A percentile compares a stretch with the other conserved stretches of the same genome.
Conservation (phyloP, 139 green algal genomes). For the Auxenochlorella pyrenoidosa region DNA sequence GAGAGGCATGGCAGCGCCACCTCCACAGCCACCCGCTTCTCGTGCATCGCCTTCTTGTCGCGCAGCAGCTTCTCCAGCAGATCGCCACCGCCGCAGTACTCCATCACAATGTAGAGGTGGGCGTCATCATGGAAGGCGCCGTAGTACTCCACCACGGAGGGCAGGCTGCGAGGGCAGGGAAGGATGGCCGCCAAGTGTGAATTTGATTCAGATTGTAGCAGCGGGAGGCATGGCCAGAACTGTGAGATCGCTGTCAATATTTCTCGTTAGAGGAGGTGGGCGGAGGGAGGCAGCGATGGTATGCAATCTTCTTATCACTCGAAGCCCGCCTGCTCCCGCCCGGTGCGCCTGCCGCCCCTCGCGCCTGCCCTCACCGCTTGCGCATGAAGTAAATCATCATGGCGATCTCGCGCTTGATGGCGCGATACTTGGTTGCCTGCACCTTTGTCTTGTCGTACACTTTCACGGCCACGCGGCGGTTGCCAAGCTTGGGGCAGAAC, state of each 20-base stretch:
- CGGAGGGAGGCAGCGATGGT: no score
- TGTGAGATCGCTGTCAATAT: not conserved
- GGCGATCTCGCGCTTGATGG: conserved; percentile 70
- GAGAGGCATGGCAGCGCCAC: conserved; percentile 64
- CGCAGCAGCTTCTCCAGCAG: conserved; percentile 73
- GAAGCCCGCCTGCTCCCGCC: not conserved
- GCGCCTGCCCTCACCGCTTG: conserved; percentile 47
- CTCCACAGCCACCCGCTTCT: conserved; percentile 54
- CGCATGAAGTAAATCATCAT: conserved; percentile 76
- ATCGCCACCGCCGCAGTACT: conserved; percentile 68
- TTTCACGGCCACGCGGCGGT: conserved; percentile 61
- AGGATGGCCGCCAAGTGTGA: no score
- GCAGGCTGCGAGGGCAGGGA: conserved; percentile 52
- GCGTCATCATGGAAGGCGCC: conserved; percentile 71
- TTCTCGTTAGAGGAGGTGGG: no score
- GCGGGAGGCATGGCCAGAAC: not conserved
- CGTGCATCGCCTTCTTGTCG: conserved; percentile 68
- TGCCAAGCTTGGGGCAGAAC: conserved; percentile 51
- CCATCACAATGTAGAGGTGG: conserved; percentile 81
- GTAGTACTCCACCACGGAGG: conserved; percentile 57
- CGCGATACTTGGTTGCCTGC: conserved; percentile 63
- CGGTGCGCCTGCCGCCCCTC: not conserved
- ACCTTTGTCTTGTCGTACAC: conserved; percentile 63
- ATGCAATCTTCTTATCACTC: no score
- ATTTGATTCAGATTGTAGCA: no score